A percentile compares a stretch with the other conserved stretches of the same genome.
Evolutionary conservation across 2,329 filamentous ascomycete genomes (phyloP).

Genomic region (Fusarium sp.): DNA sequence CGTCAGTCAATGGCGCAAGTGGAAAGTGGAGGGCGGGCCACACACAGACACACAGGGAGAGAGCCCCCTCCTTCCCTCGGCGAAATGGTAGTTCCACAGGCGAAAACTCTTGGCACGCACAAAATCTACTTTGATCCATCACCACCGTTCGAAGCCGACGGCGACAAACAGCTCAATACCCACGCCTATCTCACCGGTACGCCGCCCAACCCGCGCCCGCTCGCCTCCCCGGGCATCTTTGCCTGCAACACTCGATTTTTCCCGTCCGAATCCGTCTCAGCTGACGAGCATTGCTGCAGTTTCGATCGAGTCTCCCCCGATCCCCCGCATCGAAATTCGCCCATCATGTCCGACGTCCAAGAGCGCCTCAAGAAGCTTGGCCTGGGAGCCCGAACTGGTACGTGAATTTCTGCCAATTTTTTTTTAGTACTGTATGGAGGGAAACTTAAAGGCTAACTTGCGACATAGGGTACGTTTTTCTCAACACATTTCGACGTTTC

Average conservation of each 20-base stretch:
- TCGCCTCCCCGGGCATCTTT: constrained; percentile 26
- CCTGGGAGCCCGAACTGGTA: constrained; percentile 73
- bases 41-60: constrained; percentile 15
- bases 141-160: constrained; percentile 50
- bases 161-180: constrained; percentile 53
- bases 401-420: constrained; percentile 52
- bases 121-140: constrained; percentile 56
- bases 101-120: constrained; percentile 62
- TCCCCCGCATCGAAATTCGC: constrained; percentile 49
- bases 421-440: neutral
- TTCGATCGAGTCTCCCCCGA: constrained; percentile 45
- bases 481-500: constrained; percentile 26
- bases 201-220: constrained; percentile 40
- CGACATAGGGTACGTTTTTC: constrained; percentile 54
- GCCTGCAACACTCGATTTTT: constrained; percentile 34
- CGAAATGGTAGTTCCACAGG: constrained; percentile 55
- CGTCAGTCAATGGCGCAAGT: constrained; percentile 34
- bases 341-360: constrained; percentile 68
- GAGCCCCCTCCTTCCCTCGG: constrained; percentile 43
- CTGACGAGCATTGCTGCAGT: constrained; percentile 47
- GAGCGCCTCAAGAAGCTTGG: constrained; percentile 72
- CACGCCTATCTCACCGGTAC: constrained; percentile 52
- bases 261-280: constrained; percentile 37
- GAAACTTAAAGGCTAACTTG: constrained; percentile 29
- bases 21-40: constrained; percentile 22